These are phyloP conservation scores for Alternaria novae-zelandiae DNA, from an alignment of 2,329 filamentous ascomycete genomes.

Conservation along the genomic window DNA sequence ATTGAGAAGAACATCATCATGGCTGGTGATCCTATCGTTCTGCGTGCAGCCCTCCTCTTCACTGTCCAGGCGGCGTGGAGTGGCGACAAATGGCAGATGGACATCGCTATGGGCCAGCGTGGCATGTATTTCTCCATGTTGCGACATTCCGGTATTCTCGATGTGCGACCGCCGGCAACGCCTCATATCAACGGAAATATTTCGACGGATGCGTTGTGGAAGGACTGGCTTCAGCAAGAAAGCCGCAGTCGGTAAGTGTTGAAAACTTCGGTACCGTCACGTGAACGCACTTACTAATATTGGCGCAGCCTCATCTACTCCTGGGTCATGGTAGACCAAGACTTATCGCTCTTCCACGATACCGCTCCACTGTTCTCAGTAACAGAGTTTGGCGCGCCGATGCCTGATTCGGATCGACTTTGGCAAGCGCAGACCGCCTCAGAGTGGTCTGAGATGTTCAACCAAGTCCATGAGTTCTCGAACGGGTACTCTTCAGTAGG, in stretches of 20 bases:
- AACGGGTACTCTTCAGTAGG: slow-evolving; percentile 61
- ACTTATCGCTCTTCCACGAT: slow-evolving; percentile 55
- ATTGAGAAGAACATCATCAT: slow-evolving; percentile 75
- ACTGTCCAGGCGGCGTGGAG: slow-evolving; percentile 74
- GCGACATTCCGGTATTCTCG: slow-evolving; percentile 71
- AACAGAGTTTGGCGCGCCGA: slow-evolving; percentile 68
- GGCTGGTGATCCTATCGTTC: slow-evolving; percentile 67
- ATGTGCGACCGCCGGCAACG: slow-evolving; percentile 57
- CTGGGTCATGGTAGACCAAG: slow-evolving; percentile 77
- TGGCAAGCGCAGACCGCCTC: slow-evolving; percentile 67
- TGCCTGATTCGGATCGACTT: slow-evolving; percentile 67
- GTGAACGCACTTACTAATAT: slow-evolving; percentile 26
- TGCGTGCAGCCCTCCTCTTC: slow-evolving; percentile 71
- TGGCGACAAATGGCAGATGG: slow-evolving; percentile 79
- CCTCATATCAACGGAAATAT: slow-evolving; percentile 54
- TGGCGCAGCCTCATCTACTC: slow-evolving; percentile 69
- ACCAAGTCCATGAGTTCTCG: slow-evolving; percentile 64
- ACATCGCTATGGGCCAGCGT: slow-evolving; percentile 75
- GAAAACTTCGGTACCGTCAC: slow-evolving; percentile 23
- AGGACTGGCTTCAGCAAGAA: slow-evolving; percentile 70
- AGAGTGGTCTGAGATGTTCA: slow-evolving; percentile 66
- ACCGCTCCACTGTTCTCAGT: slow-evolving; percentile 62
- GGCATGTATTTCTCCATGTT: slow-evolving; percentile 78
- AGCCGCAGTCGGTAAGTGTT: slow-evolving; percentile 64
- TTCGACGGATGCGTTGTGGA: slow-evolving; percentile 62